phyloP scores from a whole-genome alignment of 2,329 filamentous ascomycete species.

The Lasiodiplodia citricola region DNA sequence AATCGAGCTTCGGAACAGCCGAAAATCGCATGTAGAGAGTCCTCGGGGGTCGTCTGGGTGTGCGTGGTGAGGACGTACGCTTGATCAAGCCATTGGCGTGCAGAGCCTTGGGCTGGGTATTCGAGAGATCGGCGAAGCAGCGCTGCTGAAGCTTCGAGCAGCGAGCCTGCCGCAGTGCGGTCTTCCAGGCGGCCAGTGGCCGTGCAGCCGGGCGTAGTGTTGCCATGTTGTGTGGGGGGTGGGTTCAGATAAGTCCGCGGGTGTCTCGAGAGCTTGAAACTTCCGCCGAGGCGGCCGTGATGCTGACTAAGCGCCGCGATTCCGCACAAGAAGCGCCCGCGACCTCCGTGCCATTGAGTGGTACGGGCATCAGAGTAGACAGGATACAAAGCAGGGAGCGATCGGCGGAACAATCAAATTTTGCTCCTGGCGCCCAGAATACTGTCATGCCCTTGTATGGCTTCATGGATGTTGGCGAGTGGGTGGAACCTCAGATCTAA shows the following conservation, averaged over 20 bases:
- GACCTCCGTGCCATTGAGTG: not conserved
- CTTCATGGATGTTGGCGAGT: slow-evolving; percentile 2
- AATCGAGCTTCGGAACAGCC: slow-evolving; percentile 31
- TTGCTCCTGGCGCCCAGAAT: not conserved
- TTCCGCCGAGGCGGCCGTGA: slow-evolving; percentile 20
- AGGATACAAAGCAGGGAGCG: not conserved
- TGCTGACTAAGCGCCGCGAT: slow-evolving; percentile 17
- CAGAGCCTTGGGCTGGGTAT: not conserved
- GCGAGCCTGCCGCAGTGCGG: slow-evolving; percentile 64
- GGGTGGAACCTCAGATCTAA: slow-evolving; percentile 18
- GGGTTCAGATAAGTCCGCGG: not conserved
- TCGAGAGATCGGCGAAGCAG: not conserved
- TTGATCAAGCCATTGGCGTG: slow-evolving; percentile 22
- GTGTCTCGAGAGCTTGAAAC: slow-evolving; percentile 9
- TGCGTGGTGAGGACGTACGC: not conserved
- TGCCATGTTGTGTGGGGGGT: slow-evolving; percentile 55
- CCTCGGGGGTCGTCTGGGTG: not conserved
- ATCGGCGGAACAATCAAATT: not conserved
- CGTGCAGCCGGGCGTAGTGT: slow-evolving; percentile 62
- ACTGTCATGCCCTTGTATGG: slow-evolving; percentile 9
- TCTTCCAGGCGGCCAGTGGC: slow-evolving; percentile 74
- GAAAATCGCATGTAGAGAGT: not conserved
- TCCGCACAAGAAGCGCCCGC: not conserved
- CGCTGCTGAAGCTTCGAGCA: slow-evolving; percentile 38
- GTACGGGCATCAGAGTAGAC: not conserved